Conservation (phyloP, 148 eudicot genomes). For the Rhododendron mucronatum region DNA sequence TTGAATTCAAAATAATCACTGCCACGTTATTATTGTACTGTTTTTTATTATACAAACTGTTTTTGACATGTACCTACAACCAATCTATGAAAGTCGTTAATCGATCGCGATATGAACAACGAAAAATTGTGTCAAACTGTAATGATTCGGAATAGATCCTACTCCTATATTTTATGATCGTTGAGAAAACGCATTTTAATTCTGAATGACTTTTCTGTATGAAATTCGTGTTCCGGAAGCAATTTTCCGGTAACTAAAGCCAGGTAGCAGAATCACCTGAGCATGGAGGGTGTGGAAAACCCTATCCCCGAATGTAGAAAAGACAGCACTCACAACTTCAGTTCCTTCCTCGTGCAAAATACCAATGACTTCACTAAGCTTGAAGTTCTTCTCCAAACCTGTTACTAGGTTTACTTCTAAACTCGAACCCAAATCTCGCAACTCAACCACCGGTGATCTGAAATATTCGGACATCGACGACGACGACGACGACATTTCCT, state of each 20-base stretch:
- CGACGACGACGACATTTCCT: neutral
- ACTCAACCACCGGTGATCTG: slow-evolving; percentile 19
- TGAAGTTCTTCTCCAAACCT: slow-evolving; percentile 9
- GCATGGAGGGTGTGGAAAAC: slow-evolving; percentile 33
- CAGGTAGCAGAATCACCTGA: slow-evolving; percentile 17
- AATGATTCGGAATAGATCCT: neutral
- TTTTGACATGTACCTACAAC: neutral
- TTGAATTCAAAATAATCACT: neutral
- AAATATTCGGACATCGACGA: neutral
- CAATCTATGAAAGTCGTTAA: neutral
- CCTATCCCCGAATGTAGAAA: slow-evolving; percentile 13
- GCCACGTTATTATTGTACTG: neutral
- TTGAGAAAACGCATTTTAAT: neutral
- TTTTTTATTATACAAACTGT: neutral
- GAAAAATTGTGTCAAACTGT: neutral
- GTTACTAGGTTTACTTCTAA: slow-evolving; percentile 29
- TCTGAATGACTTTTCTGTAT: neutral
- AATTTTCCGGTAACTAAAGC: neutral
- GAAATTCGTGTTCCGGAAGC: neutral
- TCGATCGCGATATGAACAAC: neutral
- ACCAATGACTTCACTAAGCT: slow-evolving; percentile 19
- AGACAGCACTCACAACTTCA: slow-evolving; percentile 29
- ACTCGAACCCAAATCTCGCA: slow-evolving; percentile 28
- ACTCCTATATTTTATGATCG: neutral
- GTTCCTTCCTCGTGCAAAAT: slow-evolving; percentile 48